phyloP scores from a whole-genome alignment of 2,329 filamentous ascomycete genomes.

The Sporothrix curviconia region DNA sequence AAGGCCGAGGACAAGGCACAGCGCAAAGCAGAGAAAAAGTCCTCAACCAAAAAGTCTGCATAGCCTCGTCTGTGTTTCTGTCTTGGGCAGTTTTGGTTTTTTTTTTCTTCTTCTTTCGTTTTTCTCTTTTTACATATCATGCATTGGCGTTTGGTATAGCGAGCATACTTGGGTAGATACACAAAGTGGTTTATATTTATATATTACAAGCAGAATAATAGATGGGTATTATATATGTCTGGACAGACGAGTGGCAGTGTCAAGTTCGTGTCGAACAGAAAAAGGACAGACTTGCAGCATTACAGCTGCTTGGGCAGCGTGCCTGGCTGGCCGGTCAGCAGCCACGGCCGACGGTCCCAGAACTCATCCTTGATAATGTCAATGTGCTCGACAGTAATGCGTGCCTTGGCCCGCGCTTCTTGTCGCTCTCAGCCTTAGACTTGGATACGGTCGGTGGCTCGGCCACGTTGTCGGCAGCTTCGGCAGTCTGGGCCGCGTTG shows the following conservation, averaged over 20 bases:
- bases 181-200: too few species aligned
- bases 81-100: too few species aligned
- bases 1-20: background rate
- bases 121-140: too few species aligned
- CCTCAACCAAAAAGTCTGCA: constrained; percentile 20
- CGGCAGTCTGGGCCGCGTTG: constrained; percentile 37
- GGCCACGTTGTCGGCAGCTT: constrained; percentile 42
- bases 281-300: too few species aligned
- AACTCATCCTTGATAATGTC: constrained; percentile 96
- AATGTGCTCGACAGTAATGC: constrained; percentile 73
- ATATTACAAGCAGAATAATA: too few species aligned
- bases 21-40: background rate
- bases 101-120: too few species aligned
- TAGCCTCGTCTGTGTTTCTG: too few species aligned
- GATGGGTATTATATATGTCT: too few species aligned
- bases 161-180: too few species aligned
- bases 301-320: constrained; percentile 54
- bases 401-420: constrained; percentile 74
- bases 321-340: constrained; percentile 67
- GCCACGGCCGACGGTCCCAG: constrained; percentile 82
- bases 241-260: too few species aligned
- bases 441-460: constrained; percentile 59
- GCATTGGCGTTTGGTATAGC: too few species aligned
- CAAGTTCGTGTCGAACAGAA: too few species aligned
- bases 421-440: constrained; percentile 76